Evolutionary conservation across 345 rosid genomes (phyloP), one percentile per base, ranked within the genome.

Genomic region (Citrus hindsii): DNA sequence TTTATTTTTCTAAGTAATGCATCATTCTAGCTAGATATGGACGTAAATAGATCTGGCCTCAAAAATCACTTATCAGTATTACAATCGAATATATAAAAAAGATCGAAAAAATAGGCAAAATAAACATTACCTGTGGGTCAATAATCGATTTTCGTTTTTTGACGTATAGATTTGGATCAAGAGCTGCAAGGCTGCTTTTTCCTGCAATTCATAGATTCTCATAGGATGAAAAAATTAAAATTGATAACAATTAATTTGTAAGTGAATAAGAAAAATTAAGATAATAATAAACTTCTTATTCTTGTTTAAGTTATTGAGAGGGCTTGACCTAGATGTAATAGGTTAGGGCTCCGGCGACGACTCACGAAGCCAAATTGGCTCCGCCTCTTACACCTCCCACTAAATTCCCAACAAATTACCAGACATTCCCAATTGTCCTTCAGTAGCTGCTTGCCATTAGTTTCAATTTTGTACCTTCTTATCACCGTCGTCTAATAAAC

Each of bases 291-390:
- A 93, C 99, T 92, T 92, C 78, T 82, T 92, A 98, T 67, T 93
- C 88, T 66, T 89, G 90, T 80, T 83, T 85, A 75, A 95, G 95
- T 76, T 91, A 97, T 14, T 88, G 98, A 64, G 97, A 78, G 27
- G 98, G 99, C 79, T 91, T 94, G 72, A 96, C 84, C 98, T 98
- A 96, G 64, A 96, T 93, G 81, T 80, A 91, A 79, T 92, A 96
- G 2, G 98, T 97, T 28, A 94, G 84, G 59, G 95, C 89, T 69
- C 99, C 97, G 3, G 97, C 98, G 30, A 96, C 97, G 38, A 84
- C 77, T 97, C 98, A 96, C 12, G 99, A 94, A 38, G 97, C 98
- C 6, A 91, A 67, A 75, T 78, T 96, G 72, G 83, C 79, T 40
- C 91, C 84, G 40, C 99, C 97, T 76, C 97, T 79, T 3, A 94